Evolutionary conservation across 139 green algal genomes (phyloP), one percentile per base, ranked within the genome.

Genomic region (Tetraselmis striata): DNA sequence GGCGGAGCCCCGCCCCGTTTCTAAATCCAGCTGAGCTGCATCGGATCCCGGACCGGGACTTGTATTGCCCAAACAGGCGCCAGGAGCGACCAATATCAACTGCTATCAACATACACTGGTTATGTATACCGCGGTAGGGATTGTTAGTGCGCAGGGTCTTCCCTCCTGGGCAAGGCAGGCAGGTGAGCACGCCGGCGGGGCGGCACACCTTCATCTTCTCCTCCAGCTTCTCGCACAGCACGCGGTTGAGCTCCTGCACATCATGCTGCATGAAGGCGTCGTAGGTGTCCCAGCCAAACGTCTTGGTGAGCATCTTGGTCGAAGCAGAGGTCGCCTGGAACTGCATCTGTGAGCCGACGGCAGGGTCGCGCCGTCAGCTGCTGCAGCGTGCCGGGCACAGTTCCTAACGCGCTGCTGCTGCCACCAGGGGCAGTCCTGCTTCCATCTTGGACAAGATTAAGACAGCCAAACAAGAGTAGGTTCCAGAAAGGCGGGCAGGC

Each of bases 241-340:
- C 94, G 22, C 93, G 88, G 83, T 98, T 98, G 28, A 99, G 89
- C 92, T 99, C 97, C 88, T 99, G 95, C 30, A 99, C 95, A 85
- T 99, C 97, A 80, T 99, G 95, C 92, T 99, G 96, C 91, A 97
- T 93, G 91, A 99, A 99, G 1, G 93, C 90, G 77, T 99, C 95
- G 27, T 91, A 90, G 1, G 88, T 93, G 91, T 94, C 92, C 97
- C 97, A 99, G 11, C 97, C 97, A 90, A 99, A 99, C 23, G 93
- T 97, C 83, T 94, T 92, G 29, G 96, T 99, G 2, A 99, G 90
- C 81, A 98, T 92, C 85, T 98, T 98, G 76, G 96, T 99, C 29
- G 87, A 90, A 26, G 97, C 95, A 31, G 86, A 88, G 0, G 84
- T 90, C 25, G 90, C 79, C 26, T 87, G 89, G 89, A 96, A 97